These are phyloP conservation scores for Colletotrichum sublineola DNA, from an alignment of 2,329 filamentous ascomycete genomes.

Conservation along the genomic window DNA sequence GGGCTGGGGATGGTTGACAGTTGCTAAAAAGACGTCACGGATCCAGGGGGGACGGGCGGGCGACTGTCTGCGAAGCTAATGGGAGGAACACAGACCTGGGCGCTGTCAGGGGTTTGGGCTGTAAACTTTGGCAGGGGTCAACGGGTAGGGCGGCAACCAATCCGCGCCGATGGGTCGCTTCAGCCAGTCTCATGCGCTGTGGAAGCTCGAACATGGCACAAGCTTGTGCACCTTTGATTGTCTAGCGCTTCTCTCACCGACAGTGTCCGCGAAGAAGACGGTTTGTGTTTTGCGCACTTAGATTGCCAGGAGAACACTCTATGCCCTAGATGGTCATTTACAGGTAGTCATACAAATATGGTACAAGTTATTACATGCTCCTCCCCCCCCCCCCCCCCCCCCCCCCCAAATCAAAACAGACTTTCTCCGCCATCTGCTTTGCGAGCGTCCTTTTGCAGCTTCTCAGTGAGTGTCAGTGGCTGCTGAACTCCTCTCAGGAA, in stretches of 20 bases:
- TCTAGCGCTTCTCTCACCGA: background rate
- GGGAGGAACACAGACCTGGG: conserved; percentile 21
- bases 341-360: conserved; percentile 30
- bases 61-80: conserved; percentile 4
- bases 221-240: background rate
- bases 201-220: background rate
- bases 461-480: conserved; percentile 49
- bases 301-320: background rate
- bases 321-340: background rate
- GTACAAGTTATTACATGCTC: conserved; percentile 19
- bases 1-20: conserved; percentile 16
- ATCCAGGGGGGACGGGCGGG: conserved; percentile 1
- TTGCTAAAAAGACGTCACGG: conserved; percentile 20
- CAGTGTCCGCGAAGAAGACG: background rate
- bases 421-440: conserved; percentile 43
- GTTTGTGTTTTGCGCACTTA: background rate
- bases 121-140: conserved; percentile 24
- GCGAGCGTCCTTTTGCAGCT: conserved; percentile 52
- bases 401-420: conserved; percentile 27
- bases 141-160: conserved; percentile 15
- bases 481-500: conserved; percentile 66
- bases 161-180: background rate
- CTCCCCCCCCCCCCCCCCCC: no score
- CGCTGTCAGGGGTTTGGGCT: conserved; percentile 27
- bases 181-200: conserved; percentile 12